Evolutionary conservation across 2,329 filamentous ascomycete genomes (phyloP).

Genomic region (Penicillium sp.): DNA sequence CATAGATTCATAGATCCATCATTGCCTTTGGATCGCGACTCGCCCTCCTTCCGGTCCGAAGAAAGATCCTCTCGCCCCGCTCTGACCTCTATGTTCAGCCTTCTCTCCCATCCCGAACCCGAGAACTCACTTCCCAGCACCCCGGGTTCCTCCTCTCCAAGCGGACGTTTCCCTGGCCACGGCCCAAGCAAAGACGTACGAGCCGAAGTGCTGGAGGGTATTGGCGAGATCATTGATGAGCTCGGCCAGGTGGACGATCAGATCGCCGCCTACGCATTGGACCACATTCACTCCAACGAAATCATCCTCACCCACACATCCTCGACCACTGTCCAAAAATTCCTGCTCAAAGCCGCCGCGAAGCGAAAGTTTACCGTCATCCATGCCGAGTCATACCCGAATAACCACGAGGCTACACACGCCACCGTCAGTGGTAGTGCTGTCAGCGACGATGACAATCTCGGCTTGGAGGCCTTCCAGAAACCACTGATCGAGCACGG

Average conservation of each 20-base stretch:
- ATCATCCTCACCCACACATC: slow-evolving; percentile 87
- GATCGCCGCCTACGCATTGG: slow-evolving; percentile 82
- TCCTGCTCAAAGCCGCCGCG: slow-evolving; percentile 79
- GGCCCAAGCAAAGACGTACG: slow-evolving; percentile 64
- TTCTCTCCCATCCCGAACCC: slow-evolving; percentile 68
- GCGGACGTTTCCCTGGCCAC: slow-evolving; percentile 33
- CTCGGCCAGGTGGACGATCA: slow-evolving; percentile 90
- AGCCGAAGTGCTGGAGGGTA: slow-evolving; percentile 88
- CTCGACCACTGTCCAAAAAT: slow-evolving; percentile 82
- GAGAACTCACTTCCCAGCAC: slow-evolving; percentile 45
- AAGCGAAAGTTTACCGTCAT: slow-evolving; percentile 93
- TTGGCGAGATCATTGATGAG: slow-evolving; percentile 94
- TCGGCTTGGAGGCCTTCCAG: slow-evolving; percentile 58
- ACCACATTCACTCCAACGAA: slow-evolving; percentile 91
- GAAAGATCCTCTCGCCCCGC: slow-evolving; percentile 55
- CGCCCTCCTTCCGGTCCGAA: slow-evolving; percentile 30
- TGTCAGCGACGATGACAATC: slow-evolving; percentile 49
- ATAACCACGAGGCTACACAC: slow-evolving; percentile 65
- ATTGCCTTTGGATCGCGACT: slow-evolving; percentile 30
- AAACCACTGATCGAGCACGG: slow-evolving; percentile 77
- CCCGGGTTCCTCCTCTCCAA: slow-evolving; percentile 37
- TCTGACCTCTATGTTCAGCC: slow-evolving; percentile 77
- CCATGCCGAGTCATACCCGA: slow-evolving; percentile 71
- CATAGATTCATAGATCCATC: slow-evolving; percentile 29
- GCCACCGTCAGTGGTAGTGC: slow-evolving; percentile 59